These are phyloP conservation scores for Musa acuminata DNA, from an alignment of 176 grass and related monocot genomes.

Conservation along the genomic window DNA sequence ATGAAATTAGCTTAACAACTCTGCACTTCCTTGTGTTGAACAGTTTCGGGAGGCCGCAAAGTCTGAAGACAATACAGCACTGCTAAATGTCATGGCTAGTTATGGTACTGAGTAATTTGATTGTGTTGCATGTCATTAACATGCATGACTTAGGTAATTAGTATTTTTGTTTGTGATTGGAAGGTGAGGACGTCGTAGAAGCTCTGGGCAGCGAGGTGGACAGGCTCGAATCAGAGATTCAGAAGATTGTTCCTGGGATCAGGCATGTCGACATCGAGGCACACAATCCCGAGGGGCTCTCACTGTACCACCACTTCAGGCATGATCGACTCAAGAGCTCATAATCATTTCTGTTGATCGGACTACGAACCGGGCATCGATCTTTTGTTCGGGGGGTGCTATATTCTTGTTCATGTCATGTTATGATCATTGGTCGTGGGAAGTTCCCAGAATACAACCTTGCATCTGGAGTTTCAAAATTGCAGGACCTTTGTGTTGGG, in stretches of 20 bases:
- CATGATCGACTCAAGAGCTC: background rate
- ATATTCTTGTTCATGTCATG: background rate
- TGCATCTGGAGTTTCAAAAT: background rate
- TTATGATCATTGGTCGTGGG: background rate
- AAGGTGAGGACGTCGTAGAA: conserved; percentile 93
- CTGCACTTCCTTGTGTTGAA: background rate
- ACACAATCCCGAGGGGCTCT: conserved; percentile 70
- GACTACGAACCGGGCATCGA: background rate
- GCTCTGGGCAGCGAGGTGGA: conserved; percentile 90
- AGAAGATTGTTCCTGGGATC: conserved; percentile 89
- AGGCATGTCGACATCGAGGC: conserved; percentile 93
- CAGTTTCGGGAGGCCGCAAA: conserved; percentile 73
- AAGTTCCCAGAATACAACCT: background rate
- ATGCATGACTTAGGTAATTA: background rate
- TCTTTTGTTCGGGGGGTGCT: background rate
- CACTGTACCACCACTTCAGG: background rate
- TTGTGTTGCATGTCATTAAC: background rate
- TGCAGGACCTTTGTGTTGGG: too few relatives aligned
- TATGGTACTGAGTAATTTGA: conserved; percentile 46
- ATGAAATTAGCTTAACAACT: background rate
- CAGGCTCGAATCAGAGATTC: conserved; percentile 85
- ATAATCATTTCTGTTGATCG: background rate
- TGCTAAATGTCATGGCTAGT: conserved; percentile 74
- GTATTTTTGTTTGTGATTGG: background rate
- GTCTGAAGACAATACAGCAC: conserved; percentile 49